Evolutionary conservation across 306 rosid species (phyloP).

Genomic region (Abrus precatorius): DNA sequence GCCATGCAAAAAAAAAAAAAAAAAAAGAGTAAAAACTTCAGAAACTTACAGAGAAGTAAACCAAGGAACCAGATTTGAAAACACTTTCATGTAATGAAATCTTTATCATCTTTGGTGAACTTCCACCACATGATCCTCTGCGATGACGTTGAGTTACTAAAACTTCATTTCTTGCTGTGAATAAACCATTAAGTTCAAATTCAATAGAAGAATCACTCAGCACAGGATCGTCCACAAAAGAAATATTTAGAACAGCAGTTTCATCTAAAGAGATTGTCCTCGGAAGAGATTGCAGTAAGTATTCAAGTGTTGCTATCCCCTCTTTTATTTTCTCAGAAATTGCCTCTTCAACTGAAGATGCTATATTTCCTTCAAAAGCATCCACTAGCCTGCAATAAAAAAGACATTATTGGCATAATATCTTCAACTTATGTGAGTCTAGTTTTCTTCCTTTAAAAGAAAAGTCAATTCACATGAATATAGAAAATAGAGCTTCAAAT

Average conservation of each 20-base stretch:
- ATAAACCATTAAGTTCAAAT: constrained; percentile 75
- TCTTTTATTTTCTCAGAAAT: constrained; percentile 67
- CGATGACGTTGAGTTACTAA: constrained; percentile 51
- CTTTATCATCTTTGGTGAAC: constrained; percentile 67
- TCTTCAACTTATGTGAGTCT: not conserved
- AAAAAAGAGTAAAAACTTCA: constrained; percentile 5
- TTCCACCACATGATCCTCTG: constrained; percentile 40
- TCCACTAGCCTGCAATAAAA: constrained; percentile 71
- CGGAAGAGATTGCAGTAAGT: constrained; percentile 73
- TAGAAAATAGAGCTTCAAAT: constrained; percentile 4
- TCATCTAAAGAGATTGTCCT: constrained; percentile 59
- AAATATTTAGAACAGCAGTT: constrained; percentile 69
- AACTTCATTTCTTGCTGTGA: constrained; percentile 50
- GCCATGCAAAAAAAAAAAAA: constrained; percentile 5
- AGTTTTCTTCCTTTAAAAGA: not conserved
- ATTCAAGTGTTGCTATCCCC: constrained; percentile 67
- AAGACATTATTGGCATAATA: constrained; percentile 5
- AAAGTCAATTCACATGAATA: not conserved
- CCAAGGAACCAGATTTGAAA: constrained; percentile 70
- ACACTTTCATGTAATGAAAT: constrained; percentile 79
- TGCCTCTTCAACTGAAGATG: constrained; percentile 72
- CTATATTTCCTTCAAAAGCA: constrained; percentile 71
- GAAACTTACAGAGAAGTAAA: constrained; percentile 72
- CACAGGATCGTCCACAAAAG: constrained; percentile 71
- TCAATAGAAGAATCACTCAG: constrained; percentile 69